phyloP scores from a whole-genome alignment of 306 rosid genomes.

The Mimosa bimucronata region DNA sequence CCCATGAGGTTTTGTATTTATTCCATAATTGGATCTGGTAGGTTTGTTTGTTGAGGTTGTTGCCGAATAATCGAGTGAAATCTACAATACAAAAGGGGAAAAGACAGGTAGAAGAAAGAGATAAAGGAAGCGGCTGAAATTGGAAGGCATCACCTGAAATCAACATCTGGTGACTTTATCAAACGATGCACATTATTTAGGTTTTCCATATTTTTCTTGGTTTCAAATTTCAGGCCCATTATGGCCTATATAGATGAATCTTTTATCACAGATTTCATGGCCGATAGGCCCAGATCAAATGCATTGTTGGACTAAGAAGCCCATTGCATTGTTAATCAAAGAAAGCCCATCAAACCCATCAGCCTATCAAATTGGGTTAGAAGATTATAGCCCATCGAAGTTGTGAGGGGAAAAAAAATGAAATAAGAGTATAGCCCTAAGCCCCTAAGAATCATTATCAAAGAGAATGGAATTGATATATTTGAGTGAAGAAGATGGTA shows the following conservation, averaged over 20 bases:
- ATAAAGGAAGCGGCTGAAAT: background rate
- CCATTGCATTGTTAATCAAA: background rate
- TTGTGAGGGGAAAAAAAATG: background rate
- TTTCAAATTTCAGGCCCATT: background rate
- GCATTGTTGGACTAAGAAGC: background rate
- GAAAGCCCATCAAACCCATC: background rate
- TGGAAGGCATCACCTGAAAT: background rate
- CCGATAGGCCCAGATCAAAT: background rate
- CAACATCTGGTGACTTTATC: background rate
- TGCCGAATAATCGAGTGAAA: background rate
- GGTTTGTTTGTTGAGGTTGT: background rate
- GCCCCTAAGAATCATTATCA: too few species aligned
- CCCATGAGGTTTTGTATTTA: too few species aligned
- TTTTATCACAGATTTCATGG: too few species aligned
- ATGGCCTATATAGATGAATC: too few species aligned
- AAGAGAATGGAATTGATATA: too few species aligned
- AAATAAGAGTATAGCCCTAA: too few species aligned
- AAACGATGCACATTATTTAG: background rate
- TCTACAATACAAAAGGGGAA: background rate
- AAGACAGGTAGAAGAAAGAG: background rate
- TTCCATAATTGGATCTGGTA: background rate
- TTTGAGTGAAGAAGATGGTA: too few species aligned
- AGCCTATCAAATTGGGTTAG: background rate
- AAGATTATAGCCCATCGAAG: background rate
- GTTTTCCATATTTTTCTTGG: background rate